Evolutionary conservation across 2,329 filamentous ascomycete species (phyloP).

Genomic region (Penicillium capsulatum): DNA sequence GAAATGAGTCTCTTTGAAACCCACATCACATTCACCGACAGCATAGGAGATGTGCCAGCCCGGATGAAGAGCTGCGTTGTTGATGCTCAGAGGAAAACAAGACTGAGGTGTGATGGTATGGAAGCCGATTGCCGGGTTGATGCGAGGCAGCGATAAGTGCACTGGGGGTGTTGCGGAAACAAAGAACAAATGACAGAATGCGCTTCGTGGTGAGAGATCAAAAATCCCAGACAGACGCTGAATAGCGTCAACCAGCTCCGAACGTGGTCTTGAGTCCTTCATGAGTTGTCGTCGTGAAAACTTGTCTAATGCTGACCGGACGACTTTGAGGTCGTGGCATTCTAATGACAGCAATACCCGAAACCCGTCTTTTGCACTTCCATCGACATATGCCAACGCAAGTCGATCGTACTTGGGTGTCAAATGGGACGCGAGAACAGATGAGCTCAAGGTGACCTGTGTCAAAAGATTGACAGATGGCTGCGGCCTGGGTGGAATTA

Average conservation of each 20-base stretch:
- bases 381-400: conserved; percentile 25
- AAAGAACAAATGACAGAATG: conserved; percentile 34
- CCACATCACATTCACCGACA: conserved; percentile 11
- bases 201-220: conserved; percentile 17
- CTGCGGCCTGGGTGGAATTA: conserved; percentile 10
- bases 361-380: conserved; percentile 15
- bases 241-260: conserved; percentile 20
- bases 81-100: conserved; percentile 20
- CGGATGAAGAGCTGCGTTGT: conserved; percentile 7
- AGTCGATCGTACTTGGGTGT: conserved; percentile 24
- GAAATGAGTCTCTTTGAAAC: conserved; percentile 13
- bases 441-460: conserved; percentile 21
- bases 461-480: conserved; percentile 17
- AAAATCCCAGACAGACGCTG: conserved; percentile 25
- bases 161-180: conserved; percentile 24
- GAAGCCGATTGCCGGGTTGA: conserved; percentile 27
- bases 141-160: conserved; percentile 18
- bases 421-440: conserved; percentile 22
- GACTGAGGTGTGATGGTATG: conserved; percentile 32
- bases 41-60: conserved; percentile 31
- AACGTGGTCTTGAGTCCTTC: conserved; percentile 3
- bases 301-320: conserved; percentile 17
- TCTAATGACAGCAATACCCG: conserved; percentile 26
- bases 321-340: conserved; percentile 19
- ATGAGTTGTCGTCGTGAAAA: conserved; percentile 17